Conservation (phyloP, 179 eudicot genomes). For the Silene vulgaris region DNA sequence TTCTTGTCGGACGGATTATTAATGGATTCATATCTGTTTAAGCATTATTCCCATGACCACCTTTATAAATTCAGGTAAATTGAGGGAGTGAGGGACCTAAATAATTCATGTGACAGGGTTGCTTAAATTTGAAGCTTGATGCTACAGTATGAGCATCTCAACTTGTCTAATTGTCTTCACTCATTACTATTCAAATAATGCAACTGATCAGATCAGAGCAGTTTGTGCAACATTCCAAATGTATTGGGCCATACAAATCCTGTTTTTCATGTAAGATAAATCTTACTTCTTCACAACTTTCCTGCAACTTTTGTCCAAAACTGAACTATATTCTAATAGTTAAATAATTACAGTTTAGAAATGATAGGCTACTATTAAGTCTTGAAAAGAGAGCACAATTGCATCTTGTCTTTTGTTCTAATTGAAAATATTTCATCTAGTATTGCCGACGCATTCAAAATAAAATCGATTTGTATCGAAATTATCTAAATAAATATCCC, state of each 20-base stretch:
- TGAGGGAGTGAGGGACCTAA: neutral
- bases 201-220: neutral
- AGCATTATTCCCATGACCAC: neutral
- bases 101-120: neutral
- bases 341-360: neutral
- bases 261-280: constrained; percentile 10
- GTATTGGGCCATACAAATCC: constrained; percentile 23
- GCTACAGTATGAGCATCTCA: neutral
- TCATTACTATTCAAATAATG: neutral
- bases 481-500: too few species aligned
- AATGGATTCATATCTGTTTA: too few species aligned
- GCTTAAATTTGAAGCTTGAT: neutral
- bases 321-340: neutral
- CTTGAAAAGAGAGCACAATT: neutral
- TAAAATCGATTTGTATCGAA: too few species aligned
- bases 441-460: too few species aligned
- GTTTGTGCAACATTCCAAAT: constrained; percentile 22
- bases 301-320: neutral
- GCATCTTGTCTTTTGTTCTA: constrained; percentile 4
- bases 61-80: neutral
- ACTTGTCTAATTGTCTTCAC: neutral
- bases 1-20: neutral
- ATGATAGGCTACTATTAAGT: too few species aligned
- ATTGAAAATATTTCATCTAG: too few species aligned
- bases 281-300: neutral